These are phyloP conservation scores for Blastobotrys capitulatus DNA, from an alignment of 1,139 yeast genomes.

Conservation along the genomic window DNA sequence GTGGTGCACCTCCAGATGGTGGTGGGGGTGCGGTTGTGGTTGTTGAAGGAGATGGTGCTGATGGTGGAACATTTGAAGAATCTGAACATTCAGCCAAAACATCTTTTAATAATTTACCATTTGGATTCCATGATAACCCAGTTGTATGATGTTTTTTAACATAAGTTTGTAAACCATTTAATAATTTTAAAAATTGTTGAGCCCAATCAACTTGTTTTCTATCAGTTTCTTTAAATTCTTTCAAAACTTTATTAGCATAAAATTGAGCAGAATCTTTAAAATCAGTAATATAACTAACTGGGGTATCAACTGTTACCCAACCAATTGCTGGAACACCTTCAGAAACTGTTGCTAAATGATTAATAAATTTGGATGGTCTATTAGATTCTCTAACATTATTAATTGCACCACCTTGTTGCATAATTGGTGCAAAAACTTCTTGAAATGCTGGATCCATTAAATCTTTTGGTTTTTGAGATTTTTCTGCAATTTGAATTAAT, in stretches of 20 bases:
- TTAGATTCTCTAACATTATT: conserved; percentile 66
- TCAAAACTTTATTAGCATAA: conserved; percentile 86
- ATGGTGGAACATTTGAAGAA: conserved; percentile 28
- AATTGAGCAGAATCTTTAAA: conserved; percentile 89
- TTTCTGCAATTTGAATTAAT: conserved; percentile 55
- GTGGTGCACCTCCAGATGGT: conserved; percentile 54
- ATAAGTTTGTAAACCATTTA: conserved; percentile 64
- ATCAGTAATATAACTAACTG: conserved; percentile 68
- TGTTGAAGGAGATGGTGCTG: conserved; percentile 38
- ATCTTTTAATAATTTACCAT: conserved; percentile 40
- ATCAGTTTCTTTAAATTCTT: conserved; percentile 72
- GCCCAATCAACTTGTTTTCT: conserved; percentile 77
- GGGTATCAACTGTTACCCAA: conserved; percentile 75
- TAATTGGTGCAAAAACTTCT: conserved; percentile 63
- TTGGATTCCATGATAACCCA: conserved; percentile 73
- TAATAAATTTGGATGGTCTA: conserved; percentile 57
- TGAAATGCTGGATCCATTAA: conserved; percentile 38
- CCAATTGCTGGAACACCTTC: conserved; percentile 90
- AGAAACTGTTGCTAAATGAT: conserved; percentile 75
- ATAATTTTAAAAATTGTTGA: conserved; percentile 51
- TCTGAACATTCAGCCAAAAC: conserved; percentile 25
- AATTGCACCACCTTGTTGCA: conserved; percentile 53
- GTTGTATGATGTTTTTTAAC: conserved; percentile 74
- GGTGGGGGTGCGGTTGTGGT: conserved; percentile 62
- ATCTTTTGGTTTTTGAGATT: conserved; percentile 60